These are phyloP conservation scores for Talaromyces borbonicus DNA, from an alignment of 495 filamentous ascomycete genomes.

Conservation along the genomic window DNA sequence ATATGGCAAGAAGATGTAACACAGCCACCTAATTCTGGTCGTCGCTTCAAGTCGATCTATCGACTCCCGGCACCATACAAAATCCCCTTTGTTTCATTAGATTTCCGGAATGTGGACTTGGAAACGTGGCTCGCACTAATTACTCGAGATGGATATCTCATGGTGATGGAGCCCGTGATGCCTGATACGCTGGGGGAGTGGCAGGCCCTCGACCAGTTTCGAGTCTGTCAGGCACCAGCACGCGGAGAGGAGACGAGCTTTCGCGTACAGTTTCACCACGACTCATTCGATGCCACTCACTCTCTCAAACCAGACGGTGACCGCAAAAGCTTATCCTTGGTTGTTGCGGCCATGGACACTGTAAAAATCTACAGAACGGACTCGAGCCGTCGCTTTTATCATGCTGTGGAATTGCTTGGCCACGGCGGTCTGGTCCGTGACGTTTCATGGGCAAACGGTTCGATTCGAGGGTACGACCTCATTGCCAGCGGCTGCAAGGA, in stretches of 20 bases:
- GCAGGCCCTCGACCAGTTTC: conserved; percentile 59
- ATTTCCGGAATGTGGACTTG: conserved; percentile 63
- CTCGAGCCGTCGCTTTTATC: conserved; percentile 57
- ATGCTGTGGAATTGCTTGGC: conserved; percentile 60
- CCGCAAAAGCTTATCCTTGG: conserved; percentile 59
- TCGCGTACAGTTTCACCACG: conserved; percentile 74
- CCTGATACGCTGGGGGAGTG: conserved; percentile 74
- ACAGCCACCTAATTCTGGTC: conserved; percentile 56
- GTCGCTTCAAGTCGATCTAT: conserved; percentile 63
- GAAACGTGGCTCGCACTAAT: conserved; percentile 77
- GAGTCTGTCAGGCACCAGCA: conserved; percentile 48
- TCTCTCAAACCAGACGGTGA: conserved; percentile 68
- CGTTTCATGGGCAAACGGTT: conserved; percentile 85
- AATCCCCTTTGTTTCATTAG: conserved; percentile 64
- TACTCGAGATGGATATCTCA: conserved; percentile 67
- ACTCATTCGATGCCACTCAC: conserved; percentile 65
- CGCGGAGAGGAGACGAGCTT: conserved; percentile 81
- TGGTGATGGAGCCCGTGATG: conserved; percentile 76
- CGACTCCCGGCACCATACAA: conserved; percentile 46
- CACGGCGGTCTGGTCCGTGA: conserved; percentile 76
- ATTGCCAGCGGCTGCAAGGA: conserved; percentile 90
- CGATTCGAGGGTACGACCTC: conserved; percentile 76
- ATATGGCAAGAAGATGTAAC: conserved; percentile 83
- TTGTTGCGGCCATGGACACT: conserved; percentile 72
- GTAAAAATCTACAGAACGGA: conserved; percentile 76